Base-by-base conservation (phyloP, 208 protist genomes). In the Tritrichomonas musculus region DNA sequence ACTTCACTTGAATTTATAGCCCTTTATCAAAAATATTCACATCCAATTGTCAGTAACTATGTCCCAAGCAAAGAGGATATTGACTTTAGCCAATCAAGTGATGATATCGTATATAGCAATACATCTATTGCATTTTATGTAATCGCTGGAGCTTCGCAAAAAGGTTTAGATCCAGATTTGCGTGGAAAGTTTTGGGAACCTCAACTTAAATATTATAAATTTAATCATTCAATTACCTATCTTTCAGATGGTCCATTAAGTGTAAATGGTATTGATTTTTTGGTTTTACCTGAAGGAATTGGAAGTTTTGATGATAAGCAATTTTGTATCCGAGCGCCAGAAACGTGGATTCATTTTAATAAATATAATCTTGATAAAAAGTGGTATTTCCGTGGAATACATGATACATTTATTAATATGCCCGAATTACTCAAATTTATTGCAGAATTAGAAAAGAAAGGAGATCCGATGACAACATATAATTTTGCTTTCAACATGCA, bases 391-490 rank as follows among this genome's bases (percentile, higher is more conserved):
- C 0, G 77, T 33, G 77, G 77, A 41, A 88, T 47, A 57, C 77
- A 88, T 57, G 77, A 88, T 57, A 60, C 77, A 57, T 88, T 57
- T 50, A 17, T 88, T 47, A 88, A 88, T 88, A n/a, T 44, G 41
- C 25, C 44, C 47, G 44, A 53, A 14, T 14, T 88, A 1, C 25
- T 88, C 1, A 47, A 88, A 60, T 14, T 88, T 4, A 88, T 88
- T 53, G 14, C 1, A 3, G 77, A 88, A 20, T 27, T 88, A 3
- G 77, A 88, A 17, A 53, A 44, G 1, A 57, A 88, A 57, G 44
- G 47, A 27, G 77, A 88, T 17, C 77, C 77, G 0, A 88, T 88
- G 77, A 57, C 33, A 17, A 33, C 25, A 39, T 33, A 33, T 14
- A 27, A 27, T 57, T 57, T 88, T n/a, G 77, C 77, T 25, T 88